These are phyloP conservation scores for Glycine tomentella DNA, from an alignment of 306 rosid species.

Conservation along the genomic window DNA sequence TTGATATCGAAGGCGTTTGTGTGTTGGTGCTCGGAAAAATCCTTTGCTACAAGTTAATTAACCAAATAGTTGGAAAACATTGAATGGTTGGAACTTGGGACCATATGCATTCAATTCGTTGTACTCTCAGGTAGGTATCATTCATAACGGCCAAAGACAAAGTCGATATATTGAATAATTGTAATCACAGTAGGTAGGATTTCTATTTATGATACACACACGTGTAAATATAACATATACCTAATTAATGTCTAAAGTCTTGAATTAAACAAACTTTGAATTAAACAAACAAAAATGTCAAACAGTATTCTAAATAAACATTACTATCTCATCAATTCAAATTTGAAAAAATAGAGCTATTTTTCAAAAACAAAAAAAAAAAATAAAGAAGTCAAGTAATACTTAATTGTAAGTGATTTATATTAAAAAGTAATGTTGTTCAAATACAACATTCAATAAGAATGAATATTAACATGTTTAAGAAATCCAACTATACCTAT, in stretches of 20 bases:
- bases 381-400: background rate
- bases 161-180: slow-evolving; percentile 13
- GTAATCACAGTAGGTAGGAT: background rate
- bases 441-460: background rate
- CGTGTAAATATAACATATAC: slow-evolving; percentile 11
- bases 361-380: background rate
- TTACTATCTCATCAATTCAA: background rate
- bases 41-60: slow-evolving; percentile 14
- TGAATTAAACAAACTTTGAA: background rate
- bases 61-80: slow-evolving; percentile 13
- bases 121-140: slow-evolving; percentile 41
- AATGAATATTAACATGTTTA: too few species aligned
- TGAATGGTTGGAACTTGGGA: slow-evolving; percentile 41
- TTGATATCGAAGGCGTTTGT: slow-evolving; percentile 14
- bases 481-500: too few species aligned
- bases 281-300: background rate
- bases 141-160: slow-evolving; percentile 34
- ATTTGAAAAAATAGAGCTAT: background rate
- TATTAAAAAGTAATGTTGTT: background rate
- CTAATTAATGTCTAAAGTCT: background rate
- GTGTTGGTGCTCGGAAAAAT: background rate
- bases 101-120: slow-evolving; percentile 47
- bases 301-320: background rate
- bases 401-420: background rate
- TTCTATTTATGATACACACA: background rate